Evolutionary conservation across 352 stramenopile species (phyloP).

Genomic region (Pythium coloratum): DNA sequence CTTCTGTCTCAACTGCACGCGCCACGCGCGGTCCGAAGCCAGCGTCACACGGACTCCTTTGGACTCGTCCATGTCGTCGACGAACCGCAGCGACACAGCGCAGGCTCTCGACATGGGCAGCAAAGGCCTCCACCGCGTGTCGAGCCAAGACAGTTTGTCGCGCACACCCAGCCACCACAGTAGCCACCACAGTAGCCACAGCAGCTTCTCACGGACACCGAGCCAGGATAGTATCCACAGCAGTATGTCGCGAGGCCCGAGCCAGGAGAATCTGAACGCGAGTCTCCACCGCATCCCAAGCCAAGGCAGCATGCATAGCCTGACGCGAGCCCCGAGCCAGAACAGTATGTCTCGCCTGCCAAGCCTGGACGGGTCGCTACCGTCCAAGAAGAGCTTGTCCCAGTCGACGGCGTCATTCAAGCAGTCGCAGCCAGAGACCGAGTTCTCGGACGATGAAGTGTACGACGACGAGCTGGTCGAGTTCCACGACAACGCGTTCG

Average conservation of each 20-base stretch:
- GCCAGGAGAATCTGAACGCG: constrained; percentile 10
- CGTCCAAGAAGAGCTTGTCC: constrained; percentile 16
- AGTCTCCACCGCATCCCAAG: constrained; percentile 9
- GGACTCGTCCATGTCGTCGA: not conserved
- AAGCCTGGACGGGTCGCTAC: constrained; percentile 1
- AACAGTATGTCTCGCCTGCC: constrained; percentile 3
- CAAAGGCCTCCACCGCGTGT: constrained; percentile 22
- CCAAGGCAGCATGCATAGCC: constrained; percentile 8
- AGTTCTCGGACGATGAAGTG: constrained; percentile 31
- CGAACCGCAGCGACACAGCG: constrained; percentile 7
- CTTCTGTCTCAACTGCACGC: constrained; percentile 40
- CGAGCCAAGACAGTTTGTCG: constrained; percentile 19
- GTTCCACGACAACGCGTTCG: constrained; percentile 20
- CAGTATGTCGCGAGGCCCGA: constrained; percentile 10
- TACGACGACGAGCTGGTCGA: constrained; percentile 23
- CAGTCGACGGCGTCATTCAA: constrained; percentile 17
- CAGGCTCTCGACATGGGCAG: constrained; percentile 11
- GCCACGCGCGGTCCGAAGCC: constrained; percentile 29
- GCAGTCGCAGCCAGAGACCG: constrained; percentile 27
- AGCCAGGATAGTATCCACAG: constrained; percentile 9
- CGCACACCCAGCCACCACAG: constrained; percentile 12
- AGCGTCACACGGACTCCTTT: constrained; percentile 11
- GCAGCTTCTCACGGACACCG: constrained; percentile 15
- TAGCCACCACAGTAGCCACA: not conserved
- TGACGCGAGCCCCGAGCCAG: constrained; percentile 9